Evolutionary conservation across 2,329 filamentous ascomycete genomes (phyloP).

Genomic region (Trichoderma guizhouense): DNA sequence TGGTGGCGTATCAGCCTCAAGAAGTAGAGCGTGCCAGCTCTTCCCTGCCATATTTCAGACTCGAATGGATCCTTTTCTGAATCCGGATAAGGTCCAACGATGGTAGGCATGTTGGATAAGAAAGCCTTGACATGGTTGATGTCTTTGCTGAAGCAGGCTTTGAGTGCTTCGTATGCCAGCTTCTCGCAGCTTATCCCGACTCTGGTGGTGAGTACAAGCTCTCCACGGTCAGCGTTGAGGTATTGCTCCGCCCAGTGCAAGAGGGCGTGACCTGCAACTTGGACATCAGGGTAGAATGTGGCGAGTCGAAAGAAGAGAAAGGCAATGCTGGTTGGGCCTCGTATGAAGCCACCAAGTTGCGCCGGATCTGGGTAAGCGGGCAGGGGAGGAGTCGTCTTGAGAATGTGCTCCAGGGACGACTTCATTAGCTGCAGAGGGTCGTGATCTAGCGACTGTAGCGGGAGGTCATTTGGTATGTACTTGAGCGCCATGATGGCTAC

Average conservation of each 20-base stretch:
- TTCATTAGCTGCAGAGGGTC: constrained; percentile 31
- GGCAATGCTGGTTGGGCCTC: constrained; percentile 53
- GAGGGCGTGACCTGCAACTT: constrained; percentile 40
- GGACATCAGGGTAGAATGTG: constrained; percentile 40
- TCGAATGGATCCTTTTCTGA: constrained; percentile 37
- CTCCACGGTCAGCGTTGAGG: constrained; percentile 38
- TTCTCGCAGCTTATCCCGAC: constrained; percentile 52
- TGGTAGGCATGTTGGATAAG: constrained; percentile 37
- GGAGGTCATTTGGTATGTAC: constrained; percentile 36
- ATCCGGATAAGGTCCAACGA: constrained; percentile 29
- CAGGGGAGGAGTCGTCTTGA: constrained; percentile 37
- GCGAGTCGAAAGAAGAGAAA: constrained; percentile 53
- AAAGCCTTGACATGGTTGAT: constrained; percentile 37
- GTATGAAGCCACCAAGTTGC: constrained; percentile 47
- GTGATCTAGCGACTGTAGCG: constrained; percentile 29
- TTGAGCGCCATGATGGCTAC: constrained; percentile 25
- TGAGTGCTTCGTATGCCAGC: constrained; percentile 45
- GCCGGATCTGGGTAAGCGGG: constrained; percentile 30
- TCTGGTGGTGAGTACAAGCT: constrained; percentile 37
- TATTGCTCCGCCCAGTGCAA: constrained; percentile 48
- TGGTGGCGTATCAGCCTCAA: constrained; percentile 60
- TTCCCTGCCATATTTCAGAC: constrained; percentile 65
- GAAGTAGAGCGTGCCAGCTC: constrained; percentile 65
- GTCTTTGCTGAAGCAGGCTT: constrained; percentile 41
- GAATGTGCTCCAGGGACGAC: constrained; percentile 36